Conservation (phyloP, 306 rosid species). For the Vigna nakashimae region DNA sequence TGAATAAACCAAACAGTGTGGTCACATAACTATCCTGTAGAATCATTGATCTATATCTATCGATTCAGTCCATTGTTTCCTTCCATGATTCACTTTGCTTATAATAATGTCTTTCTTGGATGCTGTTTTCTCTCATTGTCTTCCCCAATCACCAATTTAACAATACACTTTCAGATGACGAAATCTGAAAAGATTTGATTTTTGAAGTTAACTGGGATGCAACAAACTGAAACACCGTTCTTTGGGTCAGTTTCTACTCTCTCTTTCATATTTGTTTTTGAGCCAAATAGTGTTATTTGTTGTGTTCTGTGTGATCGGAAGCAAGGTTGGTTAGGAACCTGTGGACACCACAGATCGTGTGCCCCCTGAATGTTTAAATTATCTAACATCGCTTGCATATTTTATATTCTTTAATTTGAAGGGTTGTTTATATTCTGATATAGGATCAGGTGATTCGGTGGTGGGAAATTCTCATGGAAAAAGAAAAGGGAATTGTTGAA, state of each 20-base stretch:
- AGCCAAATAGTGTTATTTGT: neutral
- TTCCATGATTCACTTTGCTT: conserved; percentile 23
- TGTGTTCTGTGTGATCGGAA: conserved; percentile 5
- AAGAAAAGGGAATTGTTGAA: neutral
- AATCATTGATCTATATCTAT: neutral
- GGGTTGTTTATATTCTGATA: conserved; percentile 1
- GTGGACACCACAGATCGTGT: conserved; percentile 13
- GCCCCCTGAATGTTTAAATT: conserved; percentile 3
- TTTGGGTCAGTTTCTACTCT: conserved; percentile 25
- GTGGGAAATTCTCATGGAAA: conserved; percentile 16
- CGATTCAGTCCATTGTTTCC: neutral
- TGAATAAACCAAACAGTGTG: neutral
- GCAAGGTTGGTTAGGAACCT: neutral
- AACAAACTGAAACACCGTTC: neutral
- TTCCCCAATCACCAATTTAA: neutral
- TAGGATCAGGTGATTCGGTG: conserved; percentile 24
- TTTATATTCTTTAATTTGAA: conserved; percentile 8
- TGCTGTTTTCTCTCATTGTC: conserved; percentile 35
- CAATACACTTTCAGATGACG: neutral
- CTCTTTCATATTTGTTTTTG: conserved; percentile 10
- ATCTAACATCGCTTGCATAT: neutral
- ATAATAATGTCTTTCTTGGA: conserved; percentile 41
- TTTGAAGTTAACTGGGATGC: conserved; percentile 16
- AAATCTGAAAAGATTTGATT: neutral
- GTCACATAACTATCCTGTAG: conserved; percentile 9